These are phyloP conservation scores for Catenaria anguillulae DNA, from an alignment of 371 early-diverging fungal genomes.

Conservation along the genomic window DNA sequence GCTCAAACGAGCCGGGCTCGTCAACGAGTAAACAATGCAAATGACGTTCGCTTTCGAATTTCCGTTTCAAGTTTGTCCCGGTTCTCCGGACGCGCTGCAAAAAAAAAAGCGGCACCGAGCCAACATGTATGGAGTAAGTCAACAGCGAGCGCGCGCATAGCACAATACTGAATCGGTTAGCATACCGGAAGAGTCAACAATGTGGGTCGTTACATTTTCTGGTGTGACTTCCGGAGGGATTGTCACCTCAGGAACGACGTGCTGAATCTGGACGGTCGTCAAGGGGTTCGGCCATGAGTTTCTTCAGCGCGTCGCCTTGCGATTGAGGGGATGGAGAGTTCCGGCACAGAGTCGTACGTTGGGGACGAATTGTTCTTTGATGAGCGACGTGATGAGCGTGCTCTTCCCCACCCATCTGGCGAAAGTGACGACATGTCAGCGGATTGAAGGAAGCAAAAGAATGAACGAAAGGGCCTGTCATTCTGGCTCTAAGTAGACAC, in stretches of 20 bases:
- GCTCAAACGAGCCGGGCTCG: conserved; percentile 62
- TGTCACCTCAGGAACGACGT: conserved; percentile 91
- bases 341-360: conserved; percentile 63
- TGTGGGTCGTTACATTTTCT: conserved; percentile 87
- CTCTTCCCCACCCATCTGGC: conserved; percentile 95
- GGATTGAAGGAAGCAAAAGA: too few species aligned
- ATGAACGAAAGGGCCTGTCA: too few species aligned
- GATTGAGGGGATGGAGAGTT: background rate
- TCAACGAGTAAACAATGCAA: conserved; percentile 83
- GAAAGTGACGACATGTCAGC: too few species aligned
- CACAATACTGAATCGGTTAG: too few species aligned
- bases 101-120: background rate
- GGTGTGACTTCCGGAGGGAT: conserved; percentile 95
- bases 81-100: conserved; percentile 63
- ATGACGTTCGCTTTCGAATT: conserved; percentile 87
- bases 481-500: too few species aligned
- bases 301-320: too few species aligned
- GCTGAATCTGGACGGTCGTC: conserved; percentile 64
- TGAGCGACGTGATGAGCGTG: conserved; percentile 84
- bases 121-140: background rate
- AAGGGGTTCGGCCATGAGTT: background rate
- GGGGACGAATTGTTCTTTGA: conserved; percentile 83
- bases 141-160: too few species aligned
- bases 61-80: conserved; percentile 73
- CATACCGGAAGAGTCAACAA: conserved; percentile 83